Evolutionary conservation across 768 basidiomycete species (phyloP).

Genomic region (Dioszegia hungarica): DNA sequence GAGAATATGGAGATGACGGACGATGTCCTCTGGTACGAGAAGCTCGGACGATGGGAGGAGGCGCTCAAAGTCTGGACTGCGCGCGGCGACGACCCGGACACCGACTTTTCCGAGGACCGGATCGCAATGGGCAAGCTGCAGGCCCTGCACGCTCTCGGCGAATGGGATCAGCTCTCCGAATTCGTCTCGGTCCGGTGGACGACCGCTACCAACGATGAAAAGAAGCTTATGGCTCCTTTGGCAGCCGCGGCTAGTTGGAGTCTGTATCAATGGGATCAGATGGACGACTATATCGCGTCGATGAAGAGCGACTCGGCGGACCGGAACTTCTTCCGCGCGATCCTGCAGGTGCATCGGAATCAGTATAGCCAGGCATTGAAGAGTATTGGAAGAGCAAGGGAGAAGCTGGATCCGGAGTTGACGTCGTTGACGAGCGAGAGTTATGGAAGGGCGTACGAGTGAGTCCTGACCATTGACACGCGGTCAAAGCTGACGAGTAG

Average conservation of each 20-base stretch:
- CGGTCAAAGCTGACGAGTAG: conserved; percentile 54
- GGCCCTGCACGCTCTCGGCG: conserved; percentile 91
- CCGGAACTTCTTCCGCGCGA: conserved; percentile 91
- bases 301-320: conserved; percentile 93
- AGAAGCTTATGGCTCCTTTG: conserved; percentile 88
- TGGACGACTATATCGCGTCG: conserved; percentile 92
- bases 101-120: conserved; percentile 55
- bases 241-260: conserved; percentile 98
- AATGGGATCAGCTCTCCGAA: conserved; percentile 86
- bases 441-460: conserved; percentile 97
- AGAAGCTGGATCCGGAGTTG: conserved; percentile 83
- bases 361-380: conserved; percentile 84
- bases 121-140: conserved; percentile 87
- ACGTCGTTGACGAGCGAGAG: conserved; percentile 89
- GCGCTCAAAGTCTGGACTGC: conserved; percentile 56
- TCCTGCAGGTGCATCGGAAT: conserved; percentile 91
- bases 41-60: conserved; percentile 92
- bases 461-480: conserved; percentile 50
- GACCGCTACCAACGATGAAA: conserved; percentile 73
- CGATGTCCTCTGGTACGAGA: conserved; percentile 97
- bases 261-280: conserved; percentile 91
- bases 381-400: conserved; percentile 88
- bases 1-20: conserved; percentile 71
- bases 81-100: conserved; percentile 60
- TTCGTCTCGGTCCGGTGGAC: conserved; percentile 87